Evolutionary conservation across 257 asterid genomes (phyloP).

Genomic region (Solanum chiquidenum): DNA sequence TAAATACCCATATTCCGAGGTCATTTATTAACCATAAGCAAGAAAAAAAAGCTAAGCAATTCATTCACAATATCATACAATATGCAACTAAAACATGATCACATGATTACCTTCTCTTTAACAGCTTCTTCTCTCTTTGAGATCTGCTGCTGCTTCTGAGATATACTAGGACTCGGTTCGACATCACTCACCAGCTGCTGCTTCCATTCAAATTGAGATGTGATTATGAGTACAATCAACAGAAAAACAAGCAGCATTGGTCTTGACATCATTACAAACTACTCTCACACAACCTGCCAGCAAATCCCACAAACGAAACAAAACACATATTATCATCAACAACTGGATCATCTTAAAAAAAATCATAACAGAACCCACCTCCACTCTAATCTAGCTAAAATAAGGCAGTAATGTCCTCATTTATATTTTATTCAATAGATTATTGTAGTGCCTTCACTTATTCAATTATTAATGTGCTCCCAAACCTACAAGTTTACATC

Average conservation of each 20-base stretch:
- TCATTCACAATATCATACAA: not conserved
- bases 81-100: not conserved
- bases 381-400: not conserved
- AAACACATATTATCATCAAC: not conserved
- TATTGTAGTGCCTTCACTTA: not conserved
- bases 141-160: constrained; percentile 55
- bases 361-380: not conserved
- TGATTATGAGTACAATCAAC: constrained; percentile 58
- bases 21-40: not conserved
- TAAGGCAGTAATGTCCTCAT: not conserved
- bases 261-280: constrained; percentile 54
- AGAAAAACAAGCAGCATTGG: constrained; percentile 64
- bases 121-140: constrained; percentile 62
- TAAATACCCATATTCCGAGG: not conserved
- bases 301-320: not conserved
- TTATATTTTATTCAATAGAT: not conserved
- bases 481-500: not conserved
- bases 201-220: constrained; percentile 87
- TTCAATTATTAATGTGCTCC: not conserved
- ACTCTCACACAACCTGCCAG: constrained; percentile 32
- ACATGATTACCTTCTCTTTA: constrained; percentile 56
- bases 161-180: constrained; percentile 40
- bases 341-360: not conserved
- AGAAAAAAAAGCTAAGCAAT: not conserved
- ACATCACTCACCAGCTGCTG: constrained; percentile 53